Conservation (phyloP, 768 basidiomycete genomes). For the Suillus placidus region DNA sequence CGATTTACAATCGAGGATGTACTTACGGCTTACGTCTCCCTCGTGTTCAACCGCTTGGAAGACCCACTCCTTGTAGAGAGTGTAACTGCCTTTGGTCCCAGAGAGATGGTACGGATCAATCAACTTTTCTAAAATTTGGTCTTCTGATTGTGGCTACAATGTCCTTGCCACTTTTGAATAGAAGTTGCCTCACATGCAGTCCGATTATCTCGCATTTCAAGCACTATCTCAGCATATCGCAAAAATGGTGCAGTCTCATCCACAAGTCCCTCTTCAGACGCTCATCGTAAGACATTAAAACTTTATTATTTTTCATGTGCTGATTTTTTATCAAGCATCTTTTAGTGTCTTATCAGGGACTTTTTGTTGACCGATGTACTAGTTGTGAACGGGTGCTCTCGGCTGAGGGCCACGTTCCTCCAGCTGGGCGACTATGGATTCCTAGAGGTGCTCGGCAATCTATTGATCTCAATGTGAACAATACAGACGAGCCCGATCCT, state of each 20-base stretch:
- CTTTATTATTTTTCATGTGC: neutral
- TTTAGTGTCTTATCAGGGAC: conserved; percentile 55
- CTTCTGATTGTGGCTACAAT: conserved; percentile 10
- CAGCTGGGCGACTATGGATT: conserved; percentile 63
- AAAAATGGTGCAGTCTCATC: conserved; percentile 57
- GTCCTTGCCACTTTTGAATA: conserved; percentile 25
- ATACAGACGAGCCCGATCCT: neutral
- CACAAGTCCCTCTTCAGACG: conserved; percentile 52
- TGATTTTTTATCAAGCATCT: conserved; percentile 41
- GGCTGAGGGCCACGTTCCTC: conserved; percentile 70
- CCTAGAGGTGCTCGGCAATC: conserved; percentile 20
- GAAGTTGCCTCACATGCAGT: conserved; percentile 72
- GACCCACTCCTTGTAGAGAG: conserved; percentile 58
- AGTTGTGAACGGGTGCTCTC: conserved; percentile 69
- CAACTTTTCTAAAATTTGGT: conserved; percentile 2
- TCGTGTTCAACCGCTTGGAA: conserved; percentile 40
- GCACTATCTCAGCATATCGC: conserved; percentile 68
- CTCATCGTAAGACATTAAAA: conserved; percentile 46
- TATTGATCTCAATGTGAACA: neutral
- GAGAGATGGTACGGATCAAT: conserved; percentile 58
- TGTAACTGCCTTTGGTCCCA: conserved; percentile 70
- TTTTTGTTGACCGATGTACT: conserved; percentile 65
- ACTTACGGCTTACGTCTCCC: conserved; percentile 62
- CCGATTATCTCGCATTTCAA: conserved; percentile 65
- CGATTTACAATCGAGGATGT: conserved; percentile 69